These are phyloP conservation scores for Alternaria sp. DNA, from an alignment of 2,329 filamentous ascomycete genomes.

Conservation along the genomic window DNA sequence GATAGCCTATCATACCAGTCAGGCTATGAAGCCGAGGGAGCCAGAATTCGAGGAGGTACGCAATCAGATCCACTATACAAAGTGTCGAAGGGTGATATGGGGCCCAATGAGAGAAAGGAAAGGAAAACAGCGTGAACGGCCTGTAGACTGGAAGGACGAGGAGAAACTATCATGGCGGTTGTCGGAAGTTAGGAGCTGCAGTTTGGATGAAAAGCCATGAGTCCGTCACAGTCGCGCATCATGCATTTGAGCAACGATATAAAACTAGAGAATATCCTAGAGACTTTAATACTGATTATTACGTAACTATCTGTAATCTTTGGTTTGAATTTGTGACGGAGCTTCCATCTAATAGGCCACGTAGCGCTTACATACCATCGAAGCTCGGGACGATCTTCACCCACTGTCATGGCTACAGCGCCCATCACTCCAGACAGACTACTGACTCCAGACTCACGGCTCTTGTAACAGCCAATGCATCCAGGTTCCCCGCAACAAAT, in stretches of 20 bases:
- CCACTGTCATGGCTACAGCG: not conserved
- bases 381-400: conserved; percentile 2
- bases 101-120: not conserved
- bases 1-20: conserved; percentile 53
- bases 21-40: not conserved
- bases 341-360: not conserved
- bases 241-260: not conserved
- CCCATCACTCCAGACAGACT: not conserved
- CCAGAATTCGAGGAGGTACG: not conserved
- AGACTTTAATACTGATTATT: not conserved
- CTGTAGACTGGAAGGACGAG: not conserved
- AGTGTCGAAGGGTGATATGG: not conserved
- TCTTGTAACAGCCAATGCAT: not conserved
- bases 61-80: conserved; percentile 3
- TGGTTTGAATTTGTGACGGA: not conserved
- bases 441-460: not conserved
- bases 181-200: not conserved
- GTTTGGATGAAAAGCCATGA: not conserved
- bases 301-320: not conserved
- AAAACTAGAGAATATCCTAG: not conserved
- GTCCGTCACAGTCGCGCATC: not conserved
- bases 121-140: not conserved
- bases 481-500: conserved; percentile 7
- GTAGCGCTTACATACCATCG: conserved; percentile 2
- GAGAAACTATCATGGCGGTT: not conserved